Base-by-base conservation (phyloP, 208 protist species). In the Leishmania gerbilli region DNA sequence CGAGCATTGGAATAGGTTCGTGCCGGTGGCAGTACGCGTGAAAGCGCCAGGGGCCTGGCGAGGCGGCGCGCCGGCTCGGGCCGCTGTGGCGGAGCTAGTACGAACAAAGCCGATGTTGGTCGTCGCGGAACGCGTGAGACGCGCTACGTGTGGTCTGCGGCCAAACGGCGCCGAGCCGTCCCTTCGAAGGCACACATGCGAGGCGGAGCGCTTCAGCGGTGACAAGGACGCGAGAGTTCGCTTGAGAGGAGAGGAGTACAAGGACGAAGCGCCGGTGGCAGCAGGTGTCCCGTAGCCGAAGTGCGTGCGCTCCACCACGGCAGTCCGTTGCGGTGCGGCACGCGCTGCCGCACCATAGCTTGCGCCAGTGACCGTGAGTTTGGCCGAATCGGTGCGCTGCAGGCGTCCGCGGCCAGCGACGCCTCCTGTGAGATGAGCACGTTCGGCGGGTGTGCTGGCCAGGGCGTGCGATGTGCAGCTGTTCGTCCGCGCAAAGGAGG, bases 1-100 rank as follows among this genome's bases (percentile, higher is more conserved):
- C 13, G 47, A 42, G 76, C 21, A 4, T 19, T n/a, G 19, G 15
- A 21, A 58, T 9, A 86, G 40, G 24, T 77, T 60, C 27, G 82
- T 86, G 40, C 82, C 82, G 5, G 86, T 89, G 37, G 85, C 79
- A 21, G 85, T 88, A 64, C 85, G 85, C 49, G 74, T 77, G 49
- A 88, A 83, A n/a, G 65, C 45, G 53, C 37, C 2, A 19, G 17
- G 40, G 2, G 31, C 21, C 19, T 19, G 40, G 15, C 7, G 64
- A n/a, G 60, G 51, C 19, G 69, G 74, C 0, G 74, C 65, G 8
- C 49, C 45, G 21, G 71, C n/a, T 17, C 49, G 9, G 49, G 80
- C 42, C 37, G 60, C 68, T 49, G 53, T 49, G 19, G 65, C 71
- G 34, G 79, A 82, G 62, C 45, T 3, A 0, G 74, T 71, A 27